Percentiles rank a stretch among this genome's conserved stretches.
These are phyloP conservation scores for Plenodomus tracheiphilus DNA, from an alignment of 2,329 filamentous ascomycete genomes.

Conservation along the genomic window DNA sequence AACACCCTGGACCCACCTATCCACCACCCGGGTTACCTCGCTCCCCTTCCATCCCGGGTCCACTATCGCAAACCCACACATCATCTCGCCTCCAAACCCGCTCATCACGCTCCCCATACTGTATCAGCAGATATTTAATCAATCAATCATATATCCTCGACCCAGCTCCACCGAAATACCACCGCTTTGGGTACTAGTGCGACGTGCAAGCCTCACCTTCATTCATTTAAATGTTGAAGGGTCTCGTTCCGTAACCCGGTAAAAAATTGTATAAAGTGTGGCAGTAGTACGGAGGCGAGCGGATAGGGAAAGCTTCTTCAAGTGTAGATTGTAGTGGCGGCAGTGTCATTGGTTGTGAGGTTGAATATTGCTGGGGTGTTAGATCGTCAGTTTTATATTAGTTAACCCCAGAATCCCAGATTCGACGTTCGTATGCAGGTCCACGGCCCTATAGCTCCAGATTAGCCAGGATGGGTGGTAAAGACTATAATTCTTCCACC, in stretches of 20 bases:
- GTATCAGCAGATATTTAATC: neutral
- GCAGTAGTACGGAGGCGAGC: too few species aligned
- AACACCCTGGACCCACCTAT: too few species aligned
- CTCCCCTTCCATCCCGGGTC: too few species aligned
- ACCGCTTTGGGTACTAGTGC: neutral
- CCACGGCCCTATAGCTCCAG: neutral
- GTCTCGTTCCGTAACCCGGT: neutral
- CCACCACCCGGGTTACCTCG: neutral
- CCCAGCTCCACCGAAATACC: neutral
- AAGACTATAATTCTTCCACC: neutral
- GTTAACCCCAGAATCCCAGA: too few species aligned
- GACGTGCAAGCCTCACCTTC: neutral
- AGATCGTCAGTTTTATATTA: too few species aligned
- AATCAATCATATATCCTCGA: neutral
- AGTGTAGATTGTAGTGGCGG: too few species aligned
- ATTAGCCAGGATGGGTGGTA: conserved; percentile 5
- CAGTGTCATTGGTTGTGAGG: too few species aligned
- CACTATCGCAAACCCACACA: too few species aligned
- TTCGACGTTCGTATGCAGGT: too few species aligned
- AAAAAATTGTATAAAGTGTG: too few species aligned
- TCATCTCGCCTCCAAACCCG: neutral
- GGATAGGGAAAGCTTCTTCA: too few species aligned
- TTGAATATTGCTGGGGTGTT: too few species aligned
- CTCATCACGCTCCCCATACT: neutral
- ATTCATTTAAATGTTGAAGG: neutral